Evolutionary conservation across 345 rosid species (phyloP).

Genomic region (Euphorbia lathyris): DNA sequence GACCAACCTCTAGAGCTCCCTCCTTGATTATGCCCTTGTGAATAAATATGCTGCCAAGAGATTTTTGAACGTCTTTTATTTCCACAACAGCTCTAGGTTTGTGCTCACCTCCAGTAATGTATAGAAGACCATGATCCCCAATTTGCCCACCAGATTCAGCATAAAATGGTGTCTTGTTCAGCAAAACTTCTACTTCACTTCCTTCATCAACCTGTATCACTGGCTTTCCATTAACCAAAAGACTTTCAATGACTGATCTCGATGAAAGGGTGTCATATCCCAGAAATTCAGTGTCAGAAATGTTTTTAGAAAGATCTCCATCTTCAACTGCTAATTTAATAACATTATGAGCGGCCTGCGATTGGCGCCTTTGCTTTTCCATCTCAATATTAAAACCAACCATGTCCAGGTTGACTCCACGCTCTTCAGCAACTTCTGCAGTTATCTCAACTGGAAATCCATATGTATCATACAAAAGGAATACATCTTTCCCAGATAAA

Average conservation of each 20-base stretch:
- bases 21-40: constrained; percentile 76
- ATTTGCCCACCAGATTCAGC: constrained; percentile 98
- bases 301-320: constrained; percentile 44
- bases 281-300: constrained; percentile 71
- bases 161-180: constrained; percentile 84
- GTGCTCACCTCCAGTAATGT: constrained; percentile 44
- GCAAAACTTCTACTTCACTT: constrained; percentile 77
- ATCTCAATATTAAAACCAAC: constrained; percentile 68
- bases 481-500: constrained; percentile 79
- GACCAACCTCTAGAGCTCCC: constrained; percentile 84
- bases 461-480: constrained; percentile 75
- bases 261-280: constrained; percentile 78
- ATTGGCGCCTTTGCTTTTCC: constrained; percentile 87
- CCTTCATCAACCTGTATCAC: constrained; percentile 81
- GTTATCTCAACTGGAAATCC: constrained; percentile 97
- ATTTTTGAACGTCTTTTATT: constrained; percentile 80
- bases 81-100: constrained; percentile 64
- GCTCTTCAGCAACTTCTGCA: constrained; percentile 74
- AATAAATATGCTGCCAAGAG: constrained; percentile 64
- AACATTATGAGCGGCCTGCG: constrained; percentile 85
- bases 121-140: constrained; percentile 75
- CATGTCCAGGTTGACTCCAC: constrained; percentile 61
- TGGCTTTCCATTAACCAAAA: constrained; percentile 72
- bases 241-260: constrained; percentile 66
- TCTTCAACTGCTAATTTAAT: constrained; percentile 71